A percentile compares a stretch with the other conserved stretches of the same genome.
phyloP scores from a whole-genome alignment of 2,329 filamentous ascomycete genomes.

The Ascosphaera pollenicola region DNA sequence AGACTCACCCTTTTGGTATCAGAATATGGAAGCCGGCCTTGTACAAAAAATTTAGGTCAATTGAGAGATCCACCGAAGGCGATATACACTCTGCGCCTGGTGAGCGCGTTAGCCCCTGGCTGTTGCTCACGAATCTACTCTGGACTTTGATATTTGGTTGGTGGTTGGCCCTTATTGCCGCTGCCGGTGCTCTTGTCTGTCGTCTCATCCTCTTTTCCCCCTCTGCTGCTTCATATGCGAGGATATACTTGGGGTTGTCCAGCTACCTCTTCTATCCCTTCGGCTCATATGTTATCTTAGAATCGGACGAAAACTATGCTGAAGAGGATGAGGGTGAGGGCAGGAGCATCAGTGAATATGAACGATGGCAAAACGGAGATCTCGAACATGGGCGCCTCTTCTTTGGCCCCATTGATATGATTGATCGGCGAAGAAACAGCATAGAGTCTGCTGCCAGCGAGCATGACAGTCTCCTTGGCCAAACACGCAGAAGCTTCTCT shows the following conservation, averaged over 20 bases:
- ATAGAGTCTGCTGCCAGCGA: slow-evolving; percentile 64
- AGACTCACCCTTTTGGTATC: slow-evolving; percentile 96
- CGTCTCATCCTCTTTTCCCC: slow-evolving; percentile 57
- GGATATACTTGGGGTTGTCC: slow-evolving; percentile 61
- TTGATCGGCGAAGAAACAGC: slow-evolving; percentile 71
- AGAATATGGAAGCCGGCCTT: slow-evolving; percentile 96
- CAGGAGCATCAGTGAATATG: slow-evolving; percentile 92
- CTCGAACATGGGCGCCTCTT: slow-evolving; percentile 89
- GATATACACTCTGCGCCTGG: slow-evolving; percentile 94
- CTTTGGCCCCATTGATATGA: slow-evolving; percentile 63
- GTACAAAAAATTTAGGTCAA: slow-evolving; percentile 93
- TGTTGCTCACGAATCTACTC: slow-evolving; percentile 68
- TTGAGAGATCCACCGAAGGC: slow-evolving; percentile 85
- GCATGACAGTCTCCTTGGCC: slow-evolving; percentile 69
- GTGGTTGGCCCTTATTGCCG: slow-evolving; percentile 71
- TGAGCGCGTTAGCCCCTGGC: slow-evolving; percentile 60
- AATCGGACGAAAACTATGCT: slow-evolving; percentile 82
- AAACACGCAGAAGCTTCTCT: slow-evolving; percentile 30
- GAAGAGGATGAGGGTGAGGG: slow-evolving; percentile 93
- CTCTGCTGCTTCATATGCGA: slow-evolving; percentile 68
- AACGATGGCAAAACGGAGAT: slow-evolving; percentile 96
- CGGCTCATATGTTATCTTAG: slow-evolving; percentile 80
- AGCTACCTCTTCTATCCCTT: slow-evolving; percentile 90
- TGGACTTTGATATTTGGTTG: slow-evolving; percentile 90
- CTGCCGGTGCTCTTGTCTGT: slow-evolving; percentile 53